These are phyloP conservation scores for Vicia faba DNA, from an alignment of 306 rosid species.

Conservation along the genomic window DNA sequence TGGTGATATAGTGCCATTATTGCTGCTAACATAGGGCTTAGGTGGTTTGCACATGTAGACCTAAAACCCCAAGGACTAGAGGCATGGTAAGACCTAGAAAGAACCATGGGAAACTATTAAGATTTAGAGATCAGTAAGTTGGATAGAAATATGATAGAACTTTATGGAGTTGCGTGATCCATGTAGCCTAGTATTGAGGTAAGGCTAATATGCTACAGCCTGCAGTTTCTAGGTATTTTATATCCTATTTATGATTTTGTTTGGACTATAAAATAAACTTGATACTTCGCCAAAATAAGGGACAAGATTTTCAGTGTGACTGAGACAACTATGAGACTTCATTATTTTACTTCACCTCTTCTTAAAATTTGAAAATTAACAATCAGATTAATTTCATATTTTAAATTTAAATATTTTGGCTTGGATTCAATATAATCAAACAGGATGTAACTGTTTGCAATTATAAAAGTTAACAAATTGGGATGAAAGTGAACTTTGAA, in stretches of 20 bases:
- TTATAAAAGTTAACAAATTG: neutral
- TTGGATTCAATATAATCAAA: neutral
- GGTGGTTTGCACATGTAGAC: too few species aligned
- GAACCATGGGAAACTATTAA: too few species aligned
- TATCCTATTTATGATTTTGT: neutral
- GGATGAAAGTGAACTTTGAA: neutral
- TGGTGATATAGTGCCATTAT: too few species aligned
- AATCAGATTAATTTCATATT: neutral
- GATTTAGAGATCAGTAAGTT: too few species aligned
- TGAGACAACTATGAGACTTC: neutral
- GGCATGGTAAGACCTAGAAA: too few species aligned
- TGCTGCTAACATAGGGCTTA: too few species aligned
- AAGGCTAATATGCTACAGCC: neutral
- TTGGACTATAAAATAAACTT: neutral
- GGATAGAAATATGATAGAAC: too few species aligned
- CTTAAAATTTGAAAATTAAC: neutral
- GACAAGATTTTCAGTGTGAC: neutral
- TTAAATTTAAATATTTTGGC: neutral
- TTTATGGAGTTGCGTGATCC: too few species aligned
- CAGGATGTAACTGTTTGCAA: neutral
- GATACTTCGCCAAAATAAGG: neutral
- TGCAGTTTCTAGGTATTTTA: neutral
- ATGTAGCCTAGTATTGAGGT: neutral
- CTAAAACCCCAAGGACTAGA: too few species aligned
- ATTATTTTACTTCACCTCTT: neutral